A percentile compares a stretch with the other conserved stretches of the same genome.
phyloP scores from a whole-genome alignment of 192 early-diverging fungal genomes.

The Podila epicladia region DNA sequence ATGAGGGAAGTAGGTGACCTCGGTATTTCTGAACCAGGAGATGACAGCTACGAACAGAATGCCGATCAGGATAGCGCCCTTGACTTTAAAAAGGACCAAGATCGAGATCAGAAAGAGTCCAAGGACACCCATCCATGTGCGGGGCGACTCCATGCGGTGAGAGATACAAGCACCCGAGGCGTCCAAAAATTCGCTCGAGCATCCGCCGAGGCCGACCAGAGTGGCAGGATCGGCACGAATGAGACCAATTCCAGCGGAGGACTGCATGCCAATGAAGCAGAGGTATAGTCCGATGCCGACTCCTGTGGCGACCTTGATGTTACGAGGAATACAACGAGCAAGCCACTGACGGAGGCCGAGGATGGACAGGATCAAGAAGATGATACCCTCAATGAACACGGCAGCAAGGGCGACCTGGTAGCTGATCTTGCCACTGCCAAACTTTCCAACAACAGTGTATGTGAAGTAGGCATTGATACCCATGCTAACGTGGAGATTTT shows the following conservation, averaged over 20 bases:
- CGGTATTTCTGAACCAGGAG: slow-evolving; percentile 75
- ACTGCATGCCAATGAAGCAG: slow-evolving; percentile 82
- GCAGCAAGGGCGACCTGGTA: slow-evolving; percentile 76
- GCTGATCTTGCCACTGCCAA: slow-evolving; percentile 78
- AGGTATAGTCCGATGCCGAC: slow-evolving; percentile 84
- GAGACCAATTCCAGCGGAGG: slow-evolving; percentile 83
- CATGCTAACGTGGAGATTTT: slow-evolving; percentile 55
- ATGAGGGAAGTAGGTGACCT: slow-evolving; percentile 80
- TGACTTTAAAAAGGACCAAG: slow-evolving; percentile 70
- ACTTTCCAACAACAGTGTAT: slow-evolving; percentile 85
- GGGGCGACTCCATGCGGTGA: slow-evolving; percentile 70
- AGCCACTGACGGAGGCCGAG: slow-evolving; percentile 86
- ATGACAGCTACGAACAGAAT: slow-evolving; percentile 76
- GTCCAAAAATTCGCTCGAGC: slow-evolving; percentile 64
- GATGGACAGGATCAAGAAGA: slow-evolving; percentile 80
- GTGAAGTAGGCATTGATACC: slow-evolving; percentile 88
- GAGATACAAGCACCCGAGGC: slow-evolving; percentile 65
- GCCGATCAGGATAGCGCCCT: slow-evolving; percentile 77
- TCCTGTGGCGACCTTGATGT: slow-evolving; percentile 78
- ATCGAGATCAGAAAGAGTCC: slow-evolving; percentile 77
- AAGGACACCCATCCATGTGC: slow-evolving; percentile 76
- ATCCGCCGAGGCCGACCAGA: slow-evolving; percentile 78
- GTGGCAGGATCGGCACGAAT: slow-evolving; percentile 70
- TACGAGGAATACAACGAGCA: slow-evolving; percentile 74
- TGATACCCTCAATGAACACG: slow-evolving; percentile 84